These are phyloP conservation scores for Emergomyces orientalis DNA, from an alignment of 2,329 filamentous ascomycete genomes.

Conservation along the genomic window DNA sequence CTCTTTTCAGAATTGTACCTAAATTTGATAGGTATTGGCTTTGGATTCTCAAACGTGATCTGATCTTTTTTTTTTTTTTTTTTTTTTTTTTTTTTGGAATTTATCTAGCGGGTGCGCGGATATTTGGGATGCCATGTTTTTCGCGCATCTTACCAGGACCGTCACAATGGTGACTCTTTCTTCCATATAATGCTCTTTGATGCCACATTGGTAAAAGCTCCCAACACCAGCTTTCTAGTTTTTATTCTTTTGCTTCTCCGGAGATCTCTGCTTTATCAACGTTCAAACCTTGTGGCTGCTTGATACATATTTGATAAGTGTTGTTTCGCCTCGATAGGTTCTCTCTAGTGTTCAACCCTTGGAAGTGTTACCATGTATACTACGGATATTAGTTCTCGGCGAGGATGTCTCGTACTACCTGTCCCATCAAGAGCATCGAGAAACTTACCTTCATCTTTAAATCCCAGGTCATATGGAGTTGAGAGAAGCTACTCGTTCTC, in stretches of 20 bases:
- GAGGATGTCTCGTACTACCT: background rate
- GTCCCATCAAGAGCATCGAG: background rate
- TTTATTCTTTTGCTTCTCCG: background rate
- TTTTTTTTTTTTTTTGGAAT: no score
- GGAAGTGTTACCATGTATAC: background rate
- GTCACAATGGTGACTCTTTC: background rate
- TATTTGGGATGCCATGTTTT: background rate
- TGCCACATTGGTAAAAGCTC: background rate
- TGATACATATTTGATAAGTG: background rate
- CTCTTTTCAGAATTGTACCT: background rate
- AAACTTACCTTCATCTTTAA: background rate
- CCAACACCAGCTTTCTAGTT: background rate
- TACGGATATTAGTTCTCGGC: background rate
- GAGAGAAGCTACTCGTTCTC: background rate
- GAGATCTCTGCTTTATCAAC: background rate
- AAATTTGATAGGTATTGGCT: background rate
- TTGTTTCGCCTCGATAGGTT: background rate
- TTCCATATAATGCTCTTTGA: background rate
- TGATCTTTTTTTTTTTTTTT: background rate
- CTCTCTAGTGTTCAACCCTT: background rate
- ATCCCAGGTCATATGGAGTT: background rate
- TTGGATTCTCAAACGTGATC: background rate
- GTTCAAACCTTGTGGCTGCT: background rate
- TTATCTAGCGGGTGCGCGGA: background rate
- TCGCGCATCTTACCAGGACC: background rate